These are phyloP conservation scores for Phaeosphaeriaceae sp. DNA, from an alignment of 2,329 filamentous ascomycete species.

Conservation along the genomic window DNA sequence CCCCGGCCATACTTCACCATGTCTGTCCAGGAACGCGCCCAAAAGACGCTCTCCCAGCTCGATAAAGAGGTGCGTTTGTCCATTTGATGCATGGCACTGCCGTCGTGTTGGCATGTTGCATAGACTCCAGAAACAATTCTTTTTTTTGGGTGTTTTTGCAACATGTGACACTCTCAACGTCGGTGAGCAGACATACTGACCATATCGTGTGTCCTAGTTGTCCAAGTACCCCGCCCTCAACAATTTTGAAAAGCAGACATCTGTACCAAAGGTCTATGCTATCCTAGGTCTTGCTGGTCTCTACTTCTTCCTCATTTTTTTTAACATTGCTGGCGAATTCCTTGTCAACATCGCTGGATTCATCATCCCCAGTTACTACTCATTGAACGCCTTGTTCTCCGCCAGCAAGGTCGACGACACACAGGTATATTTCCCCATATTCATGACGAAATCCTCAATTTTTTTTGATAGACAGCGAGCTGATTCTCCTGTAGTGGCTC, in stretches of 20 bases:
- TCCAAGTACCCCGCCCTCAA: slow-evolving; percentile 83
- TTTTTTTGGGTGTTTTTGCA: slow-evolving; percentile 5
- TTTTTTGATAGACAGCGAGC: slow-evolving; percentile 22
- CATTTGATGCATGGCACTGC: slow-evolving; percentile 6
- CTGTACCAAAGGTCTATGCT: slow-evolving; percentile 83
- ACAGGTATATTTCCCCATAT: slow-evolving; percentile 66
- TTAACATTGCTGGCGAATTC: slow-evolving; percentile 89
- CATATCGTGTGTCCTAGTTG: slow-evolving; percentile 61
- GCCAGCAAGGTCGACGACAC: slow-evolving; percentile 76
- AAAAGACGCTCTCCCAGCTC: slow-evolving; percentile 77
- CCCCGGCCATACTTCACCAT: slow-evolving; percentile 55
- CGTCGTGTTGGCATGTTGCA: background rate
- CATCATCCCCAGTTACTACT: slow-evolving; percentile 83
- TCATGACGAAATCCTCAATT: no score
- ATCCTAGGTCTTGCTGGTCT: slow-evolving; percentile 76
- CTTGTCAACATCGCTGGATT: slow-evolving; percentile 88
- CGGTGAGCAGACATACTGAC: slow-evolving; percentile 27
- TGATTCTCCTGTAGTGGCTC: slow-evolving; percentile 64
- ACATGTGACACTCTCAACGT: no score
- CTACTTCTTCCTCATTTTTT: slow-evolving; percentile 91
- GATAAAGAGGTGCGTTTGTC: slow-evolving; percentile 75
- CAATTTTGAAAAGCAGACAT: slow-evolving; percentile 85
- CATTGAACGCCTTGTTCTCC: slow-evolving; percentile 77
- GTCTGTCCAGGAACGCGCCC: slow-evolving; percentile 78
- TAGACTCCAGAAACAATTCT: background rate